phyloP scores from a whole-genome alignment of 345 rosid species.

The Populus euphratica region DNA sequence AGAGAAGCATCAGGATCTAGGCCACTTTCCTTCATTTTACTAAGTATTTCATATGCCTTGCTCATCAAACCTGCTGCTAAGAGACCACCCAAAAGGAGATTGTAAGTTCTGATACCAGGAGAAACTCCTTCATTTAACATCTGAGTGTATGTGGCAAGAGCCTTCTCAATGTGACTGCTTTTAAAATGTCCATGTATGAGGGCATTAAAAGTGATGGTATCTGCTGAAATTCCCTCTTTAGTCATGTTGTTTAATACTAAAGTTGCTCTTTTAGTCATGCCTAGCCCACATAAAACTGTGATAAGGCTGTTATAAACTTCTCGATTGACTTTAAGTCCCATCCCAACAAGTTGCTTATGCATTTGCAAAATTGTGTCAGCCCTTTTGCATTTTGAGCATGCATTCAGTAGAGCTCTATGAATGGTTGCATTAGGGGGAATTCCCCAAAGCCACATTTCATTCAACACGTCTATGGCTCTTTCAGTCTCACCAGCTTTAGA shows the following conservation, averaged over 20 bases:
- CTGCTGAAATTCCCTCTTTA: constrained; percentile 43
- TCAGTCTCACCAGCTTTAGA: constrained; percentile 48
- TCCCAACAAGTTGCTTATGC: constrained; percentile 53
- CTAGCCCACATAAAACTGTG: constrained; percentile 56
- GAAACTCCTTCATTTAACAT: constrained; percentile 57
- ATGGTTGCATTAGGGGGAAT: constrained; percentile 49
- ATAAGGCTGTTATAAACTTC: constrained; percentile 64
- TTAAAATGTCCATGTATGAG: constrained; percentile 64
- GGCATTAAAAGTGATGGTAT: constrained; percentile 62
- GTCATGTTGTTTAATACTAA: constrained; percentile 53
- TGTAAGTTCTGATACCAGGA: constrained; percentile 62
- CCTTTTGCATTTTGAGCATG: constrained; percentile 51
- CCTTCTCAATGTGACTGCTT: constrained; percentile 50
- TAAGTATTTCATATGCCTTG: constrained; percentile 49
- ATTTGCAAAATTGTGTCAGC: constrained; percentile 47
- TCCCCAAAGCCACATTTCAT: constrained; percentile 48
- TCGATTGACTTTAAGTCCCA: constrained; percentile 53
- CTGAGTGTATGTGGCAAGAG: constrained; percentile 43
- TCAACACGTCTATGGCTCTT: constrained; percentile 50
- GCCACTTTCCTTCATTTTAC: constrained; percentile 59
- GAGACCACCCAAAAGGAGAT: constrained; percentile 59
- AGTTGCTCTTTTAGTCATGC: constrained; percentile 73
- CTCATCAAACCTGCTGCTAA: constrained; percentile 41
- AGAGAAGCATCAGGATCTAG: constrained; percentile 56
- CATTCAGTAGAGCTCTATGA: constrained; percentile 49